Evolutionary conservation across 768 basidiomycete genomes (phyloP), one percentile per base, ranked within the genome.

Genomic region (Xerocomus brunneocitrinus): DNA sequence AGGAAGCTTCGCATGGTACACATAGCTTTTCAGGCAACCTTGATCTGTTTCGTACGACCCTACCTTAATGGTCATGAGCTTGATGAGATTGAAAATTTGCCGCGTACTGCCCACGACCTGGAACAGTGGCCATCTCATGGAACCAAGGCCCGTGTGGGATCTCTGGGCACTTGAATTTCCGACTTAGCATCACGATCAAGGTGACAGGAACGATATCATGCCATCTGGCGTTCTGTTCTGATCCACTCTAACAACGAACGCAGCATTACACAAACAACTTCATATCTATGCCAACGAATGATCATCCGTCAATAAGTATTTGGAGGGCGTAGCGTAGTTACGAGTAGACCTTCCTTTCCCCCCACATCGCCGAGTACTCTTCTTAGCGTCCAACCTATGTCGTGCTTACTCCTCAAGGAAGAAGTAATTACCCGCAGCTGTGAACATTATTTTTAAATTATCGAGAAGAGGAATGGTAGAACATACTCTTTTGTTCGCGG

Each of bases 361-460:
- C 31, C 45, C 10, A 40, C 45, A 9, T 34, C n/a, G 16, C 24
- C 31, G 28, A 32, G 31, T 19, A 28, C 41, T 19, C 28, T 12
- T 30, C 28, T 50, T 36, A 2, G 34, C 8, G 46, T 46, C 27
- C 24, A 43, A 3, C 42, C 27, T 35, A 25, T 42, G 16, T 38
- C 16, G 31, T 32, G 14, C 39, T 70, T 76, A 89, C 63, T 91
- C 89, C 68, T 93, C 90, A 14, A 92, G 80, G 87, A 93, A 93
- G 82, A 93, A 93, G 72, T 92, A 93, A 69, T 90, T 92, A 25
- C 90, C 90, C 51, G 86, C 74, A 49, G 75, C 90, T 91, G 64
- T 16, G 64, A 56, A 43, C 22, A 36, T 42, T 39, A 7, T 52
- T 22, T 35, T 58, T 39, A 56, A 49, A 58, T 38, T 14, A 56